Conservation (phyloP, 2,329 filamentous ascomycete species). For the Fusarium tuaranense region DNA sequence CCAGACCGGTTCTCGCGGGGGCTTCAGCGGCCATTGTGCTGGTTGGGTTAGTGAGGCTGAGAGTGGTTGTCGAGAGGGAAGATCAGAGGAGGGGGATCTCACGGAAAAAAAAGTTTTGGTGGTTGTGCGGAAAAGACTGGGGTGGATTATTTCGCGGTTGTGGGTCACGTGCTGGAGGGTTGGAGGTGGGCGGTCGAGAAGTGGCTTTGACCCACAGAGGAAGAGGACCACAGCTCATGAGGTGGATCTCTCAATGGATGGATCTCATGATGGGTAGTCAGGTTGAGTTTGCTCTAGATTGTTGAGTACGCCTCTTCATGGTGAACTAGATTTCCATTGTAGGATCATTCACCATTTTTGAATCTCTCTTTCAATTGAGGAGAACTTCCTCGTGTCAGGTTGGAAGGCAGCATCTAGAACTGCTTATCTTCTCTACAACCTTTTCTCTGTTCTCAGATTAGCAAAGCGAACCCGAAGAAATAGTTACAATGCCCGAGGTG, state of each 20-base stretch:
- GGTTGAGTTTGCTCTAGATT: neutral
- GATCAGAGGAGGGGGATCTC: slow-evolving; percentile 22
- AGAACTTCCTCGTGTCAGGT: neutral
- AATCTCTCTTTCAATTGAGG: neutral
- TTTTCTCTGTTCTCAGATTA: neutral
- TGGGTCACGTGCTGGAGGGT: slow-evolving; percentile 49
- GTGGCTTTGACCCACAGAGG: neutral
- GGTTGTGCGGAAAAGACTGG: slow-evolving; percentile 31
- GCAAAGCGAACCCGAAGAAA: neutral
- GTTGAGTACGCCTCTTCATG: neutral
- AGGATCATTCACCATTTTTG: neutral
- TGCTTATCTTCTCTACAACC: neutral
- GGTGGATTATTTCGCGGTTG: slow-evolving; percentile 39
- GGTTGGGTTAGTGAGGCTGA: slow-evolving; percentile 48
- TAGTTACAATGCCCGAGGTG: neutral
- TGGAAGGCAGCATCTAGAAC: neutral
- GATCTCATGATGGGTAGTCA: neutral
- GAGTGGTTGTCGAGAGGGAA: slow-evolving; percentile 45
- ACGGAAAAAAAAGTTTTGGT: slow-evolving; percentile 36
- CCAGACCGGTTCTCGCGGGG: slow-evolving; percentile 68
- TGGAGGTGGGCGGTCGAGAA: slow-evolving; percentile 14
- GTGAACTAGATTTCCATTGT: neutral
- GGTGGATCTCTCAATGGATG: neutral
- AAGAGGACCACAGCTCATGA: neutral
- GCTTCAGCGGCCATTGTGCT: slow-evolving; percentile 70